Evolutionary conservation across 345 rosid genomes (phyloP).

Genomic region (Erodium maritimum): DNA sequence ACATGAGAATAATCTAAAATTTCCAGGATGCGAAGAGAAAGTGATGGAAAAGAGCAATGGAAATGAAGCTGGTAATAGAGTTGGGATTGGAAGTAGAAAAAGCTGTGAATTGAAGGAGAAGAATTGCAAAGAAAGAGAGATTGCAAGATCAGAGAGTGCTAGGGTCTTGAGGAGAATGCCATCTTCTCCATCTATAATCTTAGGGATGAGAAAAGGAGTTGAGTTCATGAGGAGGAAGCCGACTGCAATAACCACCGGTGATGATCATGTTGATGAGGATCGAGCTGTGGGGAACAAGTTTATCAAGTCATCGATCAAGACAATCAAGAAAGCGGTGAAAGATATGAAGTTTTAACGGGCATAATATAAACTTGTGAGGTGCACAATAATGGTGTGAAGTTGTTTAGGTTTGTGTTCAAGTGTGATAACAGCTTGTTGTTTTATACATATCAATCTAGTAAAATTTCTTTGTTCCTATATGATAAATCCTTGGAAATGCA

Average conservation of each 20-base stretch:
- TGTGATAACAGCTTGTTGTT: slow-evolving; percentile 44
- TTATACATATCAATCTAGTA: slow-evolving; percentile 1
- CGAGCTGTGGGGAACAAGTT: slow-evolving; percentile 43
- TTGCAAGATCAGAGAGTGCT: slow-evolving; percentile 68
- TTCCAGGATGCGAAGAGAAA: slow-evolving; percentile 7
- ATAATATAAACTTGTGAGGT: no score
- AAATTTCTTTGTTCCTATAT: not conserved
- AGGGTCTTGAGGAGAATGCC: slow-evolving; percentile 69
- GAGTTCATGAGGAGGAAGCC: slow-evolving; percentile 82
- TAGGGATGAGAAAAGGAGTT: slow-evolving; percentile 70
- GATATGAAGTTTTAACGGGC: slow-evolving; percentile 11
- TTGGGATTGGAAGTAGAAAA: slow-evolving; percentile 13
- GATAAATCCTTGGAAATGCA: no score
- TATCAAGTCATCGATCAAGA: slow-evolving; percentile 62
- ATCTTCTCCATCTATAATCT: slow-evolving; percentile 78
- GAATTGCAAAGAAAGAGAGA: slow-evolving; percentile 32
- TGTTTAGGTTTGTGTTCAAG: slow-evolving; percentile 3
- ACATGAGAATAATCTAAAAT: no score
- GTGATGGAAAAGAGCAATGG: slow-evolving; percentile 6
- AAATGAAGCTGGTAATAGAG: not conserved
- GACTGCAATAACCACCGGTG: slow-evolving; percentile 40
- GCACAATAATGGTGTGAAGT: slow-evolving; percentile 17
- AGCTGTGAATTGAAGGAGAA: slow-evolving; percentile 29
- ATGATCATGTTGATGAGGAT: slow-evolving; percentile 29
- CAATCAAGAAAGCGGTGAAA: slow-evolving; percentile 62